phyloP scores from a whole-genome alignment of 805 yeast genomes.

The Candida tammaniensis region DNA sequence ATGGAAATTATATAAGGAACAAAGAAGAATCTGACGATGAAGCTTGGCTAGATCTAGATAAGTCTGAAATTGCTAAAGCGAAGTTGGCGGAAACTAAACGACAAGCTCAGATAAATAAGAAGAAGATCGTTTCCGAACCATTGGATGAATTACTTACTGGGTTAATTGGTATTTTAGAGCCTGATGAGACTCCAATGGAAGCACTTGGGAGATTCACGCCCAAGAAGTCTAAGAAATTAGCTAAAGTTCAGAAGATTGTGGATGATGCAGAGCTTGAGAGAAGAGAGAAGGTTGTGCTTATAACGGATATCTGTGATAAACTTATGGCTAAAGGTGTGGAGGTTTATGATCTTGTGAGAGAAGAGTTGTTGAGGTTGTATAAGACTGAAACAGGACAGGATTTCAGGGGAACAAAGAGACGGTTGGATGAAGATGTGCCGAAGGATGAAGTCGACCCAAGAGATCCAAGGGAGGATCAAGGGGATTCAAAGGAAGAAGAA shows the following conservation, averaged over 20 bases:
- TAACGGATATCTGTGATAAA: constrained; percentile 50
- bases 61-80: constrained; percentile 30
- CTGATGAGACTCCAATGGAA: constrained; percentile 61
- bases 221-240: constrained; percentile 17
- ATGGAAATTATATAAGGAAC: constrained; percentile 54
- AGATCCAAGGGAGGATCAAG: constrained; percentile 3
- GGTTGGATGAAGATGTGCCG: constrained; percentile 15
- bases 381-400: constrained; percentile 22
- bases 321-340: constrained; percentile 44
- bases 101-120: constrained; percentile 8
- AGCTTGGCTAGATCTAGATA: constrained; percentile 17
- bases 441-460: constrained; percentile 6
- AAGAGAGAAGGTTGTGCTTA: constrained; percentile 6
- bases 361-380: constrained; percentile 46
- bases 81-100: constrained; percentile 35
- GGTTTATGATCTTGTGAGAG: constrained; percentile 54
- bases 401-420: constrained; percentile 18
- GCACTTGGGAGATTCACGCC: constrained; percentile 44
- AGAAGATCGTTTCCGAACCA: not conserved
- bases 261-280: not conserved
- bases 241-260: constrained; percentile 6
- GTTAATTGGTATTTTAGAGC: constrained; percentile 47
- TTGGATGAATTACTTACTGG: constrained; percentile 13
- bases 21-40: constrained; percentile 31
- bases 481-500: constrained; percentile 11